Percentiles rank a stretch among this genome's conserved stretches.
Evolutionary conservation across 345 rosid species (phyloP).

Genomic region (Xanthoceras sorbifolium): DNA sequence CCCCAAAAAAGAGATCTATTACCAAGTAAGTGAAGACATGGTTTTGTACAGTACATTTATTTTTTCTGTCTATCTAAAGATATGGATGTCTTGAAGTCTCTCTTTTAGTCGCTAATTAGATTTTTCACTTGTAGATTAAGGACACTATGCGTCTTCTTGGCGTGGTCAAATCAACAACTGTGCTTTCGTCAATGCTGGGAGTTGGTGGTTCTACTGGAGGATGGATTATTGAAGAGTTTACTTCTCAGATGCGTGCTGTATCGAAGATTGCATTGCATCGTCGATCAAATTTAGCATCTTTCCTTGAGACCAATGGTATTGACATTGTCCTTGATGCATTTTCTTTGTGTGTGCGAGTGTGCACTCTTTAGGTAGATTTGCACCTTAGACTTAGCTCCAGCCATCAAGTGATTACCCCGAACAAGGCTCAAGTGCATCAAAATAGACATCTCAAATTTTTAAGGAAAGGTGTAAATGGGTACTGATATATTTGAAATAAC

Average conservation of each 20-base stretch:
- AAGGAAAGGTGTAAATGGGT: neutral
- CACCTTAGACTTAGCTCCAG: neutral
- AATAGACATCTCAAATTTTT: neutral
- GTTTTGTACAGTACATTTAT: neutral
- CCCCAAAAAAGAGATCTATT: conserved; percentile 78
- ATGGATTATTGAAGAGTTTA: conserved; percentile 92
- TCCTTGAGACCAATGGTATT: conserved; percentile 82
- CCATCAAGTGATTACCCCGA: neutral
- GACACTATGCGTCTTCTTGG: conserved; percentile 94
- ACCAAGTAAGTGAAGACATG: conserved; percentile 53
- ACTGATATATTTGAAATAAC: neutral
- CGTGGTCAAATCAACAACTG: conserved; percentile 80
- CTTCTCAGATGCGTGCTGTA: conserved; percentile 92
- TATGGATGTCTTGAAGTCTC: neutral
- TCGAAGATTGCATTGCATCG: conserved; percentile 97
- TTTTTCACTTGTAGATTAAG: conserved; percentile 57
- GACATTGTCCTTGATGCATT: conserved; percentile 1
- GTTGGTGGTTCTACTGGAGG: conserved; percentile 69
- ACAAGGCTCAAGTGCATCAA: neutral
- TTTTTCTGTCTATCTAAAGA: neutral
- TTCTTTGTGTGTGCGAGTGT: conserved; percentile 7
- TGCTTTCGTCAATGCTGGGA: conserved; percentile 75
- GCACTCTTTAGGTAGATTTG: neutral
- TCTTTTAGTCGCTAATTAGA: conserved; percentile 1
- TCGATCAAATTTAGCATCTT: conserved; percentile 70